Conservation (phyloP, 345 rosid species). For the Citrus reticulata region DNA sequence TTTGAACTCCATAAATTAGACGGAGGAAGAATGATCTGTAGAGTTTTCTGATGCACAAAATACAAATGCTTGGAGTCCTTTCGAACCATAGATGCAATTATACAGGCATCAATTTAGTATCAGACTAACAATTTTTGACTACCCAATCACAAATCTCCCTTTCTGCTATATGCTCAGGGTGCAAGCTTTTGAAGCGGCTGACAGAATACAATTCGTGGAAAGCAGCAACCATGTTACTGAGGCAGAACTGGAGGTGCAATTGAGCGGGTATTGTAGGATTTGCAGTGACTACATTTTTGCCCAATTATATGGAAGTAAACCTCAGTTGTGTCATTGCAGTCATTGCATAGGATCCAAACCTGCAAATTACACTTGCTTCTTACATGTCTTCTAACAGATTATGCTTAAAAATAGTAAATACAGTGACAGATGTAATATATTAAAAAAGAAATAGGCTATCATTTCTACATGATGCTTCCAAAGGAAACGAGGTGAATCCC, state of each 20-base stretch:
- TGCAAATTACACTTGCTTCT: constrained; percentile 24
- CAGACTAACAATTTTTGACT: neutral
- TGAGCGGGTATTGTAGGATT: constrained; percentile 84
- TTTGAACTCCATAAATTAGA: constrained; percentile 1
- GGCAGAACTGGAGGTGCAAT: constrained; percentile 86
- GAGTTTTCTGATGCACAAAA: constrained; percentile 1
- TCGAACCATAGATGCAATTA: neutral
- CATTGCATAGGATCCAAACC: constrained; percentile 98
- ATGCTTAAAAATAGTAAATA: neutral
- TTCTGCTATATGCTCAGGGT: constrained; percentile 6
- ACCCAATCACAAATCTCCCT: constrained; percentile 8
- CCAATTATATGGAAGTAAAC: constrained; percentile 85
- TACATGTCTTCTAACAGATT: neutral
- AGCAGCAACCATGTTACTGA: constrained; percentile 33
- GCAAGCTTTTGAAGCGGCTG: neutral
- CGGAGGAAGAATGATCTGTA: constrained; percentile 9
- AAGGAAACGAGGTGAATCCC: neutral
- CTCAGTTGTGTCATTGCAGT: constrained; percentile 95
- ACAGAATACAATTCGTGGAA: neutral
- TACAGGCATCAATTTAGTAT: neutral
- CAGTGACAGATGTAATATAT: too few species aligned
- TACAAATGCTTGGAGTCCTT: constrained; percentile 1
- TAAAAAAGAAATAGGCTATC: neutral
- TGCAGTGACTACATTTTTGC: constrained; percentile 92
- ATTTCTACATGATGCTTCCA: neutral